phyloP scores from a whole-genome alignment of 192 early-diverging fungal species.

The Endogone sp. region DNA sequence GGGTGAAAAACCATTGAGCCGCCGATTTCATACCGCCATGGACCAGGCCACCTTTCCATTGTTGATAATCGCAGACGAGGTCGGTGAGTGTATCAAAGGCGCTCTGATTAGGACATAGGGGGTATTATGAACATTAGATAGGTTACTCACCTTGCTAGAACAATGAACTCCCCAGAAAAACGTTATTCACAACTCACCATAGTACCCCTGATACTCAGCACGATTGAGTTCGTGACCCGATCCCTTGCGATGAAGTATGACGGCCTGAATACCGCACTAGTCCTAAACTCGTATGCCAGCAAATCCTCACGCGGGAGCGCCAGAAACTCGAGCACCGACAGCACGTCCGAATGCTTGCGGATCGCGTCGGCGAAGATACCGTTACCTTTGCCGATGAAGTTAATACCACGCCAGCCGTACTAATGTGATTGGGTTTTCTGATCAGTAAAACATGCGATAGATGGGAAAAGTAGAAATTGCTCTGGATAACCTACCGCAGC shows the following conservation, averaged over 20 bases:
- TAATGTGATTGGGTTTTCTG: background rate
- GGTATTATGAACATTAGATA: background rate
- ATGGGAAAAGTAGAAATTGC: background rate
- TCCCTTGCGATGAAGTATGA: slow-evolving; percentile 71
- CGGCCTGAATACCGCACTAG: slow-evolving; percentile 60
- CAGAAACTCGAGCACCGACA: slow-evolving; percentile 60
- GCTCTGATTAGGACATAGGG: slow-evolving; percentile 31
- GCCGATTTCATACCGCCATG: slow-evolving; percentile 74
- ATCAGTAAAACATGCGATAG: background rate
- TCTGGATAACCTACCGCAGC: slow-evolving; percentile 30
- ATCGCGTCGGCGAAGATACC: slow-evolving; percentile 60
- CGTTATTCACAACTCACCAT: no score
- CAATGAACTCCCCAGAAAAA: no score
- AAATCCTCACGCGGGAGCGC: slow-evolving; percentile 57
- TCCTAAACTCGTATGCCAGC: slow-evolving; percentile 63
- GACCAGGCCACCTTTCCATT: slow-evolving; percentile 72
- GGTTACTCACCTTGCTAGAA: no score
- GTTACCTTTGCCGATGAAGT: slow-evolving; percentile 70
- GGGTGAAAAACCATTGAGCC: slow-evolving; percentile 67
- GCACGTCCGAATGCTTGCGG: slow-evolving; percentile 60
- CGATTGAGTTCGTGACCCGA: slow-evolving; percentile 55
- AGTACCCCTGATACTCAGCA: slow-evolving; percentile 64
- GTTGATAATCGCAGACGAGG: slow-evolving; percentile 71
- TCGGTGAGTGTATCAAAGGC: slow-evolving; percentile 72
- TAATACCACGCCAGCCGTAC: slow-evolving; percentile 66